Percentiles rank a stretch among this genome's conserved stretches.
Conservation (phyloP, 768 basidiomycete species). For the Hygrocybe punicea region DNA sequence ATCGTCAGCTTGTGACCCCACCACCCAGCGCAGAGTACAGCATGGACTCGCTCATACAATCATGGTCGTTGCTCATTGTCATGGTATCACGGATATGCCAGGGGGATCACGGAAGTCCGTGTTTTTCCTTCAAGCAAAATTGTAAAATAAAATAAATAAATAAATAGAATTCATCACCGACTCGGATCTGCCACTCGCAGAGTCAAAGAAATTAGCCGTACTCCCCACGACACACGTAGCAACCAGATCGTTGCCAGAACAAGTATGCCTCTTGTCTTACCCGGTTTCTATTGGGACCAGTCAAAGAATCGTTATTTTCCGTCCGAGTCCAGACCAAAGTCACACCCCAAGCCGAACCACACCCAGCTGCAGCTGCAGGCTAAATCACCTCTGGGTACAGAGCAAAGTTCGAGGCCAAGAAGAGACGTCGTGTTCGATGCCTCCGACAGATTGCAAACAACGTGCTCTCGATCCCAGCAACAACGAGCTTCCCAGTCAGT, state of each 20-base stretch:
- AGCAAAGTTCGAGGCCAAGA: slow-evolving; percentile 5
- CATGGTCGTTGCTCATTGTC: no score
- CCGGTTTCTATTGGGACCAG: slow-evolving; percentile 57
- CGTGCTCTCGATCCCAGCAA: slow-evolving; percentile 10
- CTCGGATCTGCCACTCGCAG: no score
- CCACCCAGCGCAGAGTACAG: no score
- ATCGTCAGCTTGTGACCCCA: no score
- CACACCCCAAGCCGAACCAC: slow-evolving; percentile 10
- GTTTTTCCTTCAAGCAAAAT: no score
- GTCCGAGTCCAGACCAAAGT: slow-evolving; percentile 38
- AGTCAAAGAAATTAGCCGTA: not conserved
- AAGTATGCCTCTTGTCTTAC: slow-evolving; percentile 47
- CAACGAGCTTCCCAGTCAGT: slow-evolving; percentile 19
- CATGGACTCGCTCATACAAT: no score
- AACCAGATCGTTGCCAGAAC: not conserved
- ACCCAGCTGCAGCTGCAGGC: slow-evolving; percentile 11
- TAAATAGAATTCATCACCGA: no score
- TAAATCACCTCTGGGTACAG: not conserved
- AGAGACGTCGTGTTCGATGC: slow-evolving; percentile 15
- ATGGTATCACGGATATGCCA: no score
- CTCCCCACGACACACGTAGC: not conserved
- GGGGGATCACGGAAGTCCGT: no score
- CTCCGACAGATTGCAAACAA: slow-evolving; percentile 14
- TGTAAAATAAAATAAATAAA: no score
- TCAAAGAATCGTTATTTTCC: slow-evolving; percentile 56